Base-by-base conservation (phyloP, 2,329 filamentous ascomycete species). In the Cercospora sojina region DNA sequence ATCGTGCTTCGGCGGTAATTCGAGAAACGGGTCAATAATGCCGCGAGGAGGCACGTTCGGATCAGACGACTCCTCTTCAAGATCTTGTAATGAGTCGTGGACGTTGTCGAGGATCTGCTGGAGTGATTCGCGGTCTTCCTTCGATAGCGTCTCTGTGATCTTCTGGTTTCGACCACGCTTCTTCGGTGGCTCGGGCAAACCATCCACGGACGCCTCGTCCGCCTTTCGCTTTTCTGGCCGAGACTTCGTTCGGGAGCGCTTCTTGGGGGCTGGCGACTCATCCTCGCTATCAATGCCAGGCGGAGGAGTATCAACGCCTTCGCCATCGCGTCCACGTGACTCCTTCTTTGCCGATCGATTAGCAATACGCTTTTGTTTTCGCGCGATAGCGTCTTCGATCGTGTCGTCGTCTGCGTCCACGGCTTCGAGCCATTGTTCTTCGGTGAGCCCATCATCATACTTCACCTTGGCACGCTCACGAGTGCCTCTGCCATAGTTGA, bases 401-500 rank as follows among this genome's bases (percentile, higher is more conserved):
- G 88, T 90, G 77, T 99, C 95, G 1, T 99, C 95, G 59, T 97
- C 93, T 67, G 96, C 94, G 77, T 99, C 95, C 32, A 99, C 94
- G 62, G 95, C 95, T 83, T 97, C 94, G 60, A 98, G 86, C 95
- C 95, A 99, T 79, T 99, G 96, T 82, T 99, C 95, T 81, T 99
- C 96, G 0, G 95, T 98, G 31, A 99, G 87, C 61, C 96, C 95
- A 75, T 99, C 95, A 74, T 99, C 95, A 74, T 99, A 99, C 79
- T 91, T 91, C 74, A 97, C 93, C 75, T 92, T 90, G 72, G 93
- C 97, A 68, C 96, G 90, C 81, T 99, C 95, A 82, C 95, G 91
- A 70, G 94, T 94, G 74, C 95, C 95, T 79, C 95, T 93, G 67
- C 95, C 95, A 27, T 88, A 83, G 32, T 89, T 84, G 70, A 95